Evolutionary conservation across 2,329 filamentous ascomycete genomes (phyloP), one percentile per base, ranked within the genome.

Genomic region (Colletotrichum acutatum): DNA sequence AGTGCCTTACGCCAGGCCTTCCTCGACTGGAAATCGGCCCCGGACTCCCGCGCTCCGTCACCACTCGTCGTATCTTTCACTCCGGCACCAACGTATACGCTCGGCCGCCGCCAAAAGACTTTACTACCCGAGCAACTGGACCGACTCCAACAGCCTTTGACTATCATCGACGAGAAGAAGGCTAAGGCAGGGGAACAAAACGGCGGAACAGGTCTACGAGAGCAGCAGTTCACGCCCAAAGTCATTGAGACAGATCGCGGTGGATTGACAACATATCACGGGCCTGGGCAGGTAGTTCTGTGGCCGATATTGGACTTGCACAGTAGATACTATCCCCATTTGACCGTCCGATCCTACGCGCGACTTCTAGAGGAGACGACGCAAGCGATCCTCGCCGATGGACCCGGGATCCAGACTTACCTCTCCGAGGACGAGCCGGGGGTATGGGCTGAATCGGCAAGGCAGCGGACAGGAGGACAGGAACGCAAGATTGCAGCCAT

Each of bases 201-300:
- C 4, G 6, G 24, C 30, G 28, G 46, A 57, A 9, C 32, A 2
- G 24, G 62, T 22, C 11, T 7, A 52, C 16, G 14, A 28, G 80
- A 37, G 84, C 84, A 46, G 62, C 77, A 71, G 62, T 85, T 83
- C 76, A 75, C 80, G 30, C 93, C 92, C 3, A 85, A 89, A n/a
- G 90, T 97, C 77, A 83, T 90, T 56, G 88, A 91, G 77, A 93
- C 94, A 16, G 89, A 91, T n/a, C 91, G 97, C 67, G 97, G 97
- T 74, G 97, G 97, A 0, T 91, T 97, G 76, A 95, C 94, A 0
- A 98, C 97, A 3, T 98, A 98, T 84, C 97, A 99, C 81, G 97
- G 96, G 0, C 97, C 96, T 0, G 96, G 96, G 0, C 97, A 99
- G 81, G 84, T 97, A 61, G 94, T 98, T 46, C 90, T 95, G n/a